Base-by-base conservation (phyloP, 148 eudicot genomes). In the Limonium bicolor region DNA sequence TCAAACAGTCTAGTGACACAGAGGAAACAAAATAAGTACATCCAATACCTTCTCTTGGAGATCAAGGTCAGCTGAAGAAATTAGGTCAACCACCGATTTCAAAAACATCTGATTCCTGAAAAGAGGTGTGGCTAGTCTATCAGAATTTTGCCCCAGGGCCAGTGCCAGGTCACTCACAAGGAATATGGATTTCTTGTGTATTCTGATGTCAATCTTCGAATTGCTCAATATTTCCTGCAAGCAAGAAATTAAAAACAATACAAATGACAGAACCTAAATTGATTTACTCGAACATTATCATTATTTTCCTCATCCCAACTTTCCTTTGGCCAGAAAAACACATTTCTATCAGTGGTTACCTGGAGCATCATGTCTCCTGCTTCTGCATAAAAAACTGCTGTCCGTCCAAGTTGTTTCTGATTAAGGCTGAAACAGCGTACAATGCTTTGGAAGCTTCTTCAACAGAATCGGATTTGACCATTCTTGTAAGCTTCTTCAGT, bases 11-110 rank as follows among this genome's bases (percentile, higher is more conserved):
- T n/a, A n/a, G n/a, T n/a, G n/a, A n/a, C n/a, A n/a, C n/a, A n/a
- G n/a, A n/a, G n/a, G n/a, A n/a, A n/a, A n/a, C n/a, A n/a, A n/a
- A n/a, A n/a, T n/a, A n/a, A n/a, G n/a, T n/a, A n/a, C n/a, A n/a
- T n/a, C n/a, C n/a, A n/a, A n/a, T 55, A 86, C 96, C 94, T 88
- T 82, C 50, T 87, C 96, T 65, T 68, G 88, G 61, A 87, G 88
- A 74, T 78, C 84, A 48, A 87, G 70, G 65, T 88, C 94, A 25
- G 59, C 34, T 32, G 82, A 67, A 42, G 64, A 65, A 21, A 63
- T 65, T 53, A 74, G 52, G 64, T 74, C 73, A 50, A 88, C 80
- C 59, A 88, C 62, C 0, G 90, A 68, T 53, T 74, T 83, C 63
- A 83, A 59, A 41, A 88, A 75, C 20, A 64, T 53, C 15, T 36